These are phyloP conservation scores for Gossypium ekmanianum DNA, from an alignment of 345 rosid genomes.

Conservation along the genomic window DNA sequence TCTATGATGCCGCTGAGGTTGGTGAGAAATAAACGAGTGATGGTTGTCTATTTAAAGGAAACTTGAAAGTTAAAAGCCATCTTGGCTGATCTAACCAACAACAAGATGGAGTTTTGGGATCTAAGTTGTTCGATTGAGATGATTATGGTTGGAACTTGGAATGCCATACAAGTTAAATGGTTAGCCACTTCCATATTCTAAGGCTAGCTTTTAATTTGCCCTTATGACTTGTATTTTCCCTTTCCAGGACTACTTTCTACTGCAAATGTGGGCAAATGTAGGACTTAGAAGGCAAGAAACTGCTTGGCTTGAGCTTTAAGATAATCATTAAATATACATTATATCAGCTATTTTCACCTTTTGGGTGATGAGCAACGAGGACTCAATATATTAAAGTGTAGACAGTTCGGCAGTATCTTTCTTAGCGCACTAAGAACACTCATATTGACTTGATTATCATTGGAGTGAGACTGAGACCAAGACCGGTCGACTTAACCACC, in stretches of 20 bases:
- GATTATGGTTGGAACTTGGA: background rate
- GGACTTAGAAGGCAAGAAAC: slow-evolving; percentile 34
- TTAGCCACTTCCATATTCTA: background rate
- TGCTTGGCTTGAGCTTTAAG: background rate
- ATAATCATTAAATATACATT: background rate
- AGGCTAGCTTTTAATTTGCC: background rate
- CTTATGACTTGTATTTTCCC: background rate
- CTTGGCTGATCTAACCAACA: slow-evolving; percentile 12
- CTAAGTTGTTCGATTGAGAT: slow-evolving; percentile 8
- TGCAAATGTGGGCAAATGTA: background rate
- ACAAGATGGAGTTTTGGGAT: slow-evolving; percentile 1
- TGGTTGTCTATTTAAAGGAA: background rate
- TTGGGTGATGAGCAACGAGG: background rate
- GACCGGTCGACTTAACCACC: background rate
- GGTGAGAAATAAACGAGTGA: slow-evolving; percentile 9
- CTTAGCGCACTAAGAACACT: background rate
- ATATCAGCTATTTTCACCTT: background rate
- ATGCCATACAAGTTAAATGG: background rate
- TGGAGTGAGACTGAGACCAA: background rate
- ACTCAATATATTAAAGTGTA: background rate
- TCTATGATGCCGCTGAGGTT: background rate
- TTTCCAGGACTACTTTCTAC: background rate
- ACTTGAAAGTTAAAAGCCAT: background rate
- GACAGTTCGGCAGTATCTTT: background rate
- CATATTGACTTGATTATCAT: background rate